Evolutionary conservation across 805 yeast genomes (phyloP).

Genomic region (Lipomyces sp.): DNA sequence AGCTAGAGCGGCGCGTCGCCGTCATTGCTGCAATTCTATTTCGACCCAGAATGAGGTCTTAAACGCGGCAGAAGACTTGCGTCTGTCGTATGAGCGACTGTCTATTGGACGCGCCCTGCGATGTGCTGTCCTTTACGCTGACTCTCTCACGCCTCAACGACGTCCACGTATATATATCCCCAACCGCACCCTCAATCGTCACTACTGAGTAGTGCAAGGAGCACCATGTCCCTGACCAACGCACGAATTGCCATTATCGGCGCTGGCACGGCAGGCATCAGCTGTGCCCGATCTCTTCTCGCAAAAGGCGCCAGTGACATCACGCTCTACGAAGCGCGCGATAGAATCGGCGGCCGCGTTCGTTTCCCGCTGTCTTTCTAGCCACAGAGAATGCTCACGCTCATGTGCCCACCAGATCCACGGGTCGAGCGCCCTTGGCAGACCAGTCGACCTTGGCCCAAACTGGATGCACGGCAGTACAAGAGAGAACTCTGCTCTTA

Average conservation of each 20-base stretch:
- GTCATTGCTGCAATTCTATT: no score
- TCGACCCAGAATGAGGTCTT: no score
- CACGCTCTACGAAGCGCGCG: conserved; percentile 36
- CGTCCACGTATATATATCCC: no score
- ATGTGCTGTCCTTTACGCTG: no score
- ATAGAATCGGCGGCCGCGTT: conserved; percentile 36
- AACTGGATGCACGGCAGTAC: conserved; percentile 32
- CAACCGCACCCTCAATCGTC: no score
- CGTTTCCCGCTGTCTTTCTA: background rate
- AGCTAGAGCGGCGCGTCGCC: no score
- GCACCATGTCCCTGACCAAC: no score
- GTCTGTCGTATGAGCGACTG: no score
- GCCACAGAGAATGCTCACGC: background rate
- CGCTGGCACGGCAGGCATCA: conserved; percentile 38
- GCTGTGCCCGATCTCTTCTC: conserved; percentile 35
- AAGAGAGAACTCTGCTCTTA: conserved; percentile 10
- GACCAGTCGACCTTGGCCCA: conserved; percentile 30
- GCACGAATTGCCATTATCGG: conserved; percentile 34
- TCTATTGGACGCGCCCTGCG: no score
- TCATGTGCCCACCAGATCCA: conserved; percentile 1
- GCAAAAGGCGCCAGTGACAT: conserved; percentile 27
- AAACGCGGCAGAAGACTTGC: no score
- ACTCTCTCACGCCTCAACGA: no score
- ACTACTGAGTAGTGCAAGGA: no score
- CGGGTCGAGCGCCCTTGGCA: conserved; percentile 11